These are phyloP conservation scores for Alternaria sp. DNA, from an alignment of 2,329 filamentous ascomycete genomes.

Conservation along the genomic window DNA sequence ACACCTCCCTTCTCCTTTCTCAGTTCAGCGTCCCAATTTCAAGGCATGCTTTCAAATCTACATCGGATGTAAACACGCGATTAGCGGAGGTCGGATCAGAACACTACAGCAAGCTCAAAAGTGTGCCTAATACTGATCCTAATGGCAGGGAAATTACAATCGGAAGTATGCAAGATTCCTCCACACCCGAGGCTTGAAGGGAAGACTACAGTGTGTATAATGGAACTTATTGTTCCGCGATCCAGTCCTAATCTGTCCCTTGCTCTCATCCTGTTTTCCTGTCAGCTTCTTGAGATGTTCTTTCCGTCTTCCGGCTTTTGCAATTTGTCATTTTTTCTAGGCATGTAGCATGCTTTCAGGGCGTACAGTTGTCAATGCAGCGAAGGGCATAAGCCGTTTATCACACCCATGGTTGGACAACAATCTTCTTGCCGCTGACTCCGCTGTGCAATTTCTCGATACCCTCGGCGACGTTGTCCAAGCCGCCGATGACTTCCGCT, in stretches of 20 bases:
- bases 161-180: not conserved
- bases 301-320: not conserved
- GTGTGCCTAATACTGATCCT: not conserved
- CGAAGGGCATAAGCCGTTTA: not conserved
- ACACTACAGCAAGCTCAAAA: not conserved
- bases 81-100: not conserved
- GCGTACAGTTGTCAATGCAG: not conserved
- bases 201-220: not conserved
- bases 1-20: not conserved
- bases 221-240: not conserved
- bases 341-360: not conserved
- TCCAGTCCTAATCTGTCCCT: not conserved
- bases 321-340: not conserved
- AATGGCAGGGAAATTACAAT: not conserved
- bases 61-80: not conserved
- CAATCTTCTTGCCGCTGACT: conserved; percentile 45
- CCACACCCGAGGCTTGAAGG: not conserved
- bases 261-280: not conserved
- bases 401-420: conserved; percentile 32
- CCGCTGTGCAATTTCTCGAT: conserved; percentile 36
- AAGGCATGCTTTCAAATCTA: not conserved
- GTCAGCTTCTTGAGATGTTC: not conserved
- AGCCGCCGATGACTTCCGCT: conserved; percentile 33
- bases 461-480: conserved; percentile 32
- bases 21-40: not conserved